Evolutionary conservation across 108 stramenopile genomes (phyloP).

Genomic region (Seminavis robusta): DNA sequence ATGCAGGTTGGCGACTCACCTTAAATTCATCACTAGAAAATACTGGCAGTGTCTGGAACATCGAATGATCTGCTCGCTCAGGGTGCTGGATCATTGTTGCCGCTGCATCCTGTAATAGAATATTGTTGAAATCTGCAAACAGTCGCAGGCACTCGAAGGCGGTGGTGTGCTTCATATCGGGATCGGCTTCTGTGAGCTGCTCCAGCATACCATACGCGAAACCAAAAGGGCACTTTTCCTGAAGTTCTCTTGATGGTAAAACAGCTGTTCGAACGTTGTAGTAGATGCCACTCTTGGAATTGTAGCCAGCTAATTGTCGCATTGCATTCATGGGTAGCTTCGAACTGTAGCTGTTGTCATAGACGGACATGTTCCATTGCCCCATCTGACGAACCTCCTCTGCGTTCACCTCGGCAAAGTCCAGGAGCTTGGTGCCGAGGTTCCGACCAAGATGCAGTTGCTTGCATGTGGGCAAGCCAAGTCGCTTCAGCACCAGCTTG

Average conservation of each 20-base stretch:
- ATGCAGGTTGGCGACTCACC: no score
- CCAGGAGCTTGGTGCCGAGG: neutral
- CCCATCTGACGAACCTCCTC: constrained; percentile 1
- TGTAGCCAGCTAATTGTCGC: neutral
- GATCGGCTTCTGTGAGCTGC: no score
- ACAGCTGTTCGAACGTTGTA: constrained; percentile 2
- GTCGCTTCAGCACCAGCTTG: neutral
- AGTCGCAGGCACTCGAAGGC: neutral
- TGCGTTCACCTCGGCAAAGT: neutral
- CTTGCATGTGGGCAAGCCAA: neutral
- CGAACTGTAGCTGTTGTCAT: neutral
- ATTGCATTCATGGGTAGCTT: constrained; percentile 6
- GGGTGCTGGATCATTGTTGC: neutral
- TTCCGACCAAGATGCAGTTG: neutral
- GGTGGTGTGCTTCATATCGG: no score
- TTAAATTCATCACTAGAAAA: no score
- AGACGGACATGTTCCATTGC: neutral
- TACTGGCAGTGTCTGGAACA: no score
- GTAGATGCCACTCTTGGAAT: neutral
- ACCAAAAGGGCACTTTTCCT: no score
- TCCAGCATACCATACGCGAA: no score
- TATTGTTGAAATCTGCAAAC: neutral
- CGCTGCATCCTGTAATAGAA: constrained; percentile 1
- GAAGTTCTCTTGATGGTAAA: neutral
- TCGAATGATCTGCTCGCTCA: no score